These are phyloP conservation scores for Larix kaempferi DNA, from an alignment of 75 land plant genomes.

Conservation along the genomic window DNA sequence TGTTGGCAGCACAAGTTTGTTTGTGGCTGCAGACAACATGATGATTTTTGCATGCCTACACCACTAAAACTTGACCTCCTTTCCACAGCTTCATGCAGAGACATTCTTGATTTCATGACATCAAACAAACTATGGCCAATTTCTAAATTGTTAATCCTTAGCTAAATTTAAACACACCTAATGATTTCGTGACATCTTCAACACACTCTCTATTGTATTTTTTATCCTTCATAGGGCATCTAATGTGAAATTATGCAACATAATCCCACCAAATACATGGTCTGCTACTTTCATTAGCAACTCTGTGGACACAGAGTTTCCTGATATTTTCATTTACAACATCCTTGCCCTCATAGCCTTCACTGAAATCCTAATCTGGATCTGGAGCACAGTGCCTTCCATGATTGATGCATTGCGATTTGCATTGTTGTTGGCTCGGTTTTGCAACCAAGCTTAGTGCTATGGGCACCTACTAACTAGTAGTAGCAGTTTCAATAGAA, in stretches of 20 bases:
- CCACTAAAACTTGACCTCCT: too few relatives aligned
- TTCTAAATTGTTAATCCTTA: background rate
- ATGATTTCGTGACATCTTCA: conserved; percentile 46
- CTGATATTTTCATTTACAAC: conserved; percentile 63
- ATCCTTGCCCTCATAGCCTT: conserved; percentile 73
- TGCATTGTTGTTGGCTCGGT: too few relatives aligned
- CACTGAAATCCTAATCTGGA: conserved; percentile 55
- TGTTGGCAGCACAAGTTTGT: too few relatives aligned
- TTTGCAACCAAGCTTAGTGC: too few relatives aligned
- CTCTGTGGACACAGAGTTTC: conserved; percentile 65
- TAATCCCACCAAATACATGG: conserved; percentile 83
- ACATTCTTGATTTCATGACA: too few relatives aligned
- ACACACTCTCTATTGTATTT: conserved; percentile 60
- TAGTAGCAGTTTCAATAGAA: too few relatives aligned
- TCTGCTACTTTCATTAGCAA: conserved; percentile 33
- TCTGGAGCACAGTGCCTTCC: conserved; percentile 75
- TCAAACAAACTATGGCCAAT: background rate
- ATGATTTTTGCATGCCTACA: too few relatives aligned
- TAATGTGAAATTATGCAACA: conserved; percentile 65
- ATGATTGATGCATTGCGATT: conserved; percentile 66
- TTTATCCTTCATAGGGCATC: conserved; percentile 74
- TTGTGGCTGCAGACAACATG: too few relatives aligned
- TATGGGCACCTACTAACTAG: too few relatives aligned
- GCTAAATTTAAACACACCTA: conserved; percentile 24
- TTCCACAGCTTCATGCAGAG: too few relatives aligned